These are phyloP conservation scores for Cornus controversa DNA, from an alignment of 148 eudicot species.

Conservation along the genomic window DNA sequence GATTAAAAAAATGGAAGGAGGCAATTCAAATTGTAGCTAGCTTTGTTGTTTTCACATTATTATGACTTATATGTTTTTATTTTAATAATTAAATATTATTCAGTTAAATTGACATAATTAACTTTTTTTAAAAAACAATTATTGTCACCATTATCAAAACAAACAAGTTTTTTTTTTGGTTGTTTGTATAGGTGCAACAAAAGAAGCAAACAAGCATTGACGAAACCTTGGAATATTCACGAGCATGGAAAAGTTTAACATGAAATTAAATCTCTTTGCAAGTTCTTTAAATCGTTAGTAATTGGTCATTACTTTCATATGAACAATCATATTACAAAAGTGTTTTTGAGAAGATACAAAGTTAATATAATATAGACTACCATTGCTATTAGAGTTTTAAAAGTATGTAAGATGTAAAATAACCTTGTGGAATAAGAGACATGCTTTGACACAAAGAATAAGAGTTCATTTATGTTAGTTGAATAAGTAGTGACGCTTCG, in stretches of 20 bases:
- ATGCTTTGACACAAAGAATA: too few relatives aligned
- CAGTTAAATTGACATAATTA: too few relatives aligned
- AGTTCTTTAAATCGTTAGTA: background rate
- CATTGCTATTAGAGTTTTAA: too few relatives aligned
- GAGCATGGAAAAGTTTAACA: background rate
- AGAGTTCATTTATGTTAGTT: too few relatives aligned
- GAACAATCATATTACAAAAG: too few relatives aligned
- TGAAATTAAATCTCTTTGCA: slow-evolving; percentile 3
- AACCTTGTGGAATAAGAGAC: too few relatives aligned
- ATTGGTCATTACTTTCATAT: background rate
- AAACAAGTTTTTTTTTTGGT: background rate
- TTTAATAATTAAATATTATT: background rate
- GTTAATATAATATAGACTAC: too few relatives aligned
- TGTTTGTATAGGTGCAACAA: too few relatives aligned
- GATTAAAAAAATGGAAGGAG: background rate
- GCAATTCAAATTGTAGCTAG: background rate
- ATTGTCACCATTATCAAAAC: slow-evolving; percentile 4
- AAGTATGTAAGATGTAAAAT: too few relatives aligned
- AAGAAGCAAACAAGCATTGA: slow-evolving; percentile 9
- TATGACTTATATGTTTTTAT: background rate
- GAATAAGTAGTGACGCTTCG: too few relatives aligned
- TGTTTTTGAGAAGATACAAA: too few relatives aligned
- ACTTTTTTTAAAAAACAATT: background rate
- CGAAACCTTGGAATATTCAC: background rate
- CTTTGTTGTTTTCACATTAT: background rate